A percentile compares a stretch with the other conserved stretches of the same genome.
phyloP scores from a whole-genome alignment of 192 early-diverging fungal genomes.

The Umbelopsis ramanniana region DNA sequence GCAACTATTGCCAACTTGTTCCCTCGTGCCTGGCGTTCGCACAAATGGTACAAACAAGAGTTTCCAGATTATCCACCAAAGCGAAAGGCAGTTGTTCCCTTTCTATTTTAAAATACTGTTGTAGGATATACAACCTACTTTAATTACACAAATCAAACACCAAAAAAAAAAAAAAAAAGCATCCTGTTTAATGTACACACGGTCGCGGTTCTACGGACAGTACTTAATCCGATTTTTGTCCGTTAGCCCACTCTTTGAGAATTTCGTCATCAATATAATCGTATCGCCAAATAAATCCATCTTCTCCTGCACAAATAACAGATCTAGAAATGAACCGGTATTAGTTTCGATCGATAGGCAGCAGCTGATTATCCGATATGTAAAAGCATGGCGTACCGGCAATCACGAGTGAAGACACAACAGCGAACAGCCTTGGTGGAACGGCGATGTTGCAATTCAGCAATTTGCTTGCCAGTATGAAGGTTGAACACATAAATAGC shows the following conservation, averaged over 20 bases:
- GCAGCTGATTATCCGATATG: neutral
- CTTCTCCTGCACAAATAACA: conserved; percentile 75
- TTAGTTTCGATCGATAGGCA: neutral
- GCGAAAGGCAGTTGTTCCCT: conserved; percentile 46
- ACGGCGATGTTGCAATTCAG: conserved; percentile 73
- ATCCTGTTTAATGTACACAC: conserved; percentile 4
- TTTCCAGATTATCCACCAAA: conserved; percentile 40
- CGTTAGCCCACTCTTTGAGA: conserved; percentile 71
- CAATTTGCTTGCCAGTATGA: conserved; percentile 62
- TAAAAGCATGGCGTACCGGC: conserved; percentile 51
- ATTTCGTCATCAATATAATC: conserved; percentile 79
- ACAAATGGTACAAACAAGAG: conserved; percentile 40
- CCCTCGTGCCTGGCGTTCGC: conserved; percentile 39
- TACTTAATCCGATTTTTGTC: conserved; percentile 35
- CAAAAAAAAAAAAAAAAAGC: no score
- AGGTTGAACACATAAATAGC: conserved; percentile 74
- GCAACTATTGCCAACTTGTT: conserved; percentile 38
- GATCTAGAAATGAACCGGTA: conserved; percentile 42
- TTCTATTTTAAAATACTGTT: conserved; percentile 29
- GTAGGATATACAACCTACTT: neutral
- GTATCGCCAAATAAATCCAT: conserved; percentile 83
- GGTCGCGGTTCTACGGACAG: neutral
- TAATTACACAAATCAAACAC: neutral
- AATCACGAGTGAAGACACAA: conserved; percentile 78
- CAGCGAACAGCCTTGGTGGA: conserved; percentile 81